Percentiles rank a stretch among this genome's conserved stretches.
phyloP scores from a whole-genome alignment of 129 eudicot species.

The Helichrysum umbraculigerum region DNA sequence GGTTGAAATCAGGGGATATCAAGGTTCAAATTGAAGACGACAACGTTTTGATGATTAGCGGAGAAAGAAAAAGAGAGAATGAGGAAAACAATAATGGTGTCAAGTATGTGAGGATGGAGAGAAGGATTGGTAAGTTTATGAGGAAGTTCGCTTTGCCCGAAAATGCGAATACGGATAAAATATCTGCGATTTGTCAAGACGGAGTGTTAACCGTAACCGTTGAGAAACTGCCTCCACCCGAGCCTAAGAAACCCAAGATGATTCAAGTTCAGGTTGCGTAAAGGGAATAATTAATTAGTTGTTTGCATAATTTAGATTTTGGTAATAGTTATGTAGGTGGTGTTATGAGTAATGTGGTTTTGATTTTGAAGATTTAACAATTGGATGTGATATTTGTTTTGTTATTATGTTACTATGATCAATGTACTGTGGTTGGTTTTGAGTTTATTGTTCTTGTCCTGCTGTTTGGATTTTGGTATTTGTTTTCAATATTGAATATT shows the following conservation, averaged over 20 bases:
- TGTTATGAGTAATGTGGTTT: no score
- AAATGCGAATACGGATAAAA: background rate
- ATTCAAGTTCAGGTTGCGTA: no score
- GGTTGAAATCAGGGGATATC: constrained; percentile 5
- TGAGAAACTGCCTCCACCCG: background rate
- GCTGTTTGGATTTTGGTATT: no score
- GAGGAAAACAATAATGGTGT: constrained; percentile 1
- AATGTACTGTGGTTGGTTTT: no score
- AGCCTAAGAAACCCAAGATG: constrained; percentile 7
- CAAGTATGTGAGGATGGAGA: constrained; percentile 2
- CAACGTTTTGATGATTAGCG: constrained; percentile 1
- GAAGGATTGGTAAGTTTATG: constrained; percentile 7
- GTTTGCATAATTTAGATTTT: no score
- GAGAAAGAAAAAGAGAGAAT: background rate
- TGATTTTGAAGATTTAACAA: no score
- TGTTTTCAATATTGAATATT: no score
- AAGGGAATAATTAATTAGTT: no score
- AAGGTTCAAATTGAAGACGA: constrained; percentile 7
- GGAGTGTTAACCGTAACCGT: constrained; percentile 3
- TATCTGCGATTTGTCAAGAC: background rate
- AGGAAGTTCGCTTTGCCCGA: constrained; percentile 5
- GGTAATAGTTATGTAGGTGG: no score
- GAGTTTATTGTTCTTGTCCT: no score
- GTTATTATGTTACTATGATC: no score
- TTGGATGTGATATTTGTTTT: no score